Evolutionary conservation across 768 basidiomycete species (phyloP).

Genomic region (Tulasnella sp.): DNA sequence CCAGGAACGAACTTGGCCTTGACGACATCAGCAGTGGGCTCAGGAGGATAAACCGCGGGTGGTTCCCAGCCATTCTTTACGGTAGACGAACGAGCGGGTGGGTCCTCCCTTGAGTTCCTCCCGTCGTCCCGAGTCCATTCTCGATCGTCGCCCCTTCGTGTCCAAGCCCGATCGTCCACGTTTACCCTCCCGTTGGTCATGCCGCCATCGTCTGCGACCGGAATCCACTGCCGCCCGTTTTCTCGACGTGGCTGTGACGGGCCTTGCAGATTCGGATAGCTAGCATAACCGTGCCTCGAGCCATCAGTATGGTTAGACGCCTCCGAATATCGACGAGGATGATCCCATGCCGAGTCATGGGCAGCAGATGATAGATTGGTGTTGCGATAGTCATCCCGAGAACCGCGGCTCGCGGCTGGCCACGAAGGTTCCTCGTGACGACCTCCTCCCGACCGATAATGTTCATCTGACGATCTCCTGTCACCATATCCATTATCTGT

Average conservation of each 20-base stretch:
- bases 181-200: neutral
- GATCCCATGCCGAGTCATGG: slow-evolving; percentile 1
- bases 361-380: neutral
- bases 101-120: neutral
- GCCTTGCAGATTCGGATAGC: neutral
- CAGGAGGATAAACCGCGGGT: neutral
- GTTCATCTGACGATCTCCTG: slow-evolving; percentile 2
- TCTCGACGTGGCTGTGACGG: neutral
- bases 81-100: neutral
- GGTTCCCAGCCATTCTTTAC: slow-evolving; percentile 2
- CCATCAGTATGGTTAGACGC: neutral
- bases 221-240: neutral
- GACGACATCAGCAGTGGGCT: neutral
- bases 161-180: slow-evolving; percentile 4
- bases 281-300: neutral
- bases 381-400: slow-evolving; percentile 3
- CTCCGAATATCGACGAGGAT: neutral
- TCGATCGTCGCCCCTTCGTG: slow-evolving; percentile 2
- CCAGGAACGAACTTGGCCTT: slow-evolving; percentile 11
- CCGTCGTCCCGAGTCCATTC: slow-evolving; percentile 1
- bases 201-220: neutral
- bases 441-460: neutral
- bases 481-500: neutral
- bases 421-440: neutral
- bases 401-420: neutral